Conservation (phyloP, 305 asterid species). For the Salvia sclarea region DNA sequence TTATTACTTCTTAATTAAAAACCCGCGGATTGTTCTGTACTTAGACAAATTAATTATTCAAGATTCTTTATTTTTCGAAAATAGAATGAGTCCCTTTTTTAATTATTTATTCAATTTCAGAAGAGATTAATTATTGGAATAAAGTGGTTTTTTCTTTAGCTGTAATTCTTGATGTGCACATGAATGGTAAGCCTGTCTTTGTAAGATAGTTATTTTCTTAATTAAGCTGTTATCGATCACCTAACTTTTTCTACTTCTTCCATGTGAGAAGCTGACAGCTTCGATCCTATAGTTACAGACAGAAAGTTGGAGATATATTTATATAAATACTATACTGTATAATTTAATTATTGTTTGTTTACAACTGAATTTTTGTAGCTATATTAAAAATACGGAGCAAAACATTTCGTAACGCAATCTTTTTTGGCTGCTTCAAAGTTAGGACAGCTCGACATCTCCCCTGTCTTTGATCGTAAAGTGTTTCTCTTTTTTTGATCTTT, state of each 20-base stretch:
- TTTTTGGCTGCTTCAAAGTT: constrained; percentile 47
- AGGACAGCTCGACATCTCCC: constrained; percentile 49
- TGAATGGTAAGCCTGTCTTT: constrained; percentile 36
- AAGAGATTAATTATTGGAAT: neutral
- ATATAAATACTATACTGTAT: too few species aligned
- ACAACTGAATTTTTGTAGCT: constrained; percentile 10
- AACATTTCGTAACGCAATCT: constrained; percentile 50
- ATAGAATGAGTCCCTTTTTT: neutral
- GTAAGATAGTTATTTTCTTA: constrained; percentile 20
- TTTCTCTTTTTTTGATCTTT: constrained; percentile 32
- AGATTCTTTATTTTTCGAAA: neutral
- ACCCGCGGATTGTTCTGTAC: neutral
- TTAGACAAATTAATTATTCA: neutral
- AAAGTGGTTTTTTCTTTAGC: constrained; percentile 25
- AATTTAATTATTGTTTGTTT: neutral
- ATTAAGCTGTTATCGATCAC: constrained; percentile 28
- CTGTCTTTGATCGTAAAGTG: constrained; percentile 27
- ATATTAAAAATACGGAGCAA: constrained; percentile 11
- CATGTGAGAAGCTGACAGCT: constrained; percentile 49
- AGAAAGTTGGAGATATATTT: constrained; percentile 20
- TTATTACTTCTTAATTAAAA: neutral
- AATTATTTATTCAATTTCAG: neutral
- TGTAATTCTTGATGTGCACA: constrained; percentile 37
- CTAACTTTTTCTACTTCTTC: constrained; percentile 34
- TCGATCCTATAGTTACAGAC: constrained; percentile 25